Evolutionary conservation across 805 yeast genomes (phyloP).

Genomic region (Schizosaccharomyces japonicus): DNA sequence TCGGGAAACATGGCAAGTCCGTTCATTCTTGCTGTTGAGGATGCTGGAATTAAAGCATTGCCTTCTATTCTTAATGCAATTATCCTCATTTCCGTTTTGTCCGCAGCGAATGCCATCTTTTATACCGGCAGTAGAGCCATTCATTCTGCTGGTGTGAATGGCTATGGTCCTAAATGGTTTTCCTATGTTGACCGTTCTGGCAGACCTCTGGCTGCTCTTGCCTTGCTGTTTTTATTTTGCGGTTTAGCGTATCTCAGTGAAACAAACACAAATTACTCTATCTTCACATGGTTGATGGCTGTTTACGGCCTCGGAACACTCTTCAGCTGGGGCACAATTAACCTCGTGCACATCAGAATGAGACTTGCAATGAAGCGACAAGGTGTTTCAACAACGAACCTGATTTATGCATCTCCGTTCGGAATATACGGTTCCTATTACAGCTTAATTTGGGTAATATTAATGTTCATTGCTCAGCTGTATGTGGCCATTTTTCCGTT

Average conservation of each 20-base stretch:
- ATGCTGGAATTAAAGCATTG: constrained; percentile 39
- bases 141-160: constrained; percentile 38
- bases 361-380: constrained; percentile 36
- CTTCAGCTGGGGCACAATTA: constrained; percentile 58
- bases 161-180: constrained; percentile 50
- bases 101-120: constrained; percentile 65
- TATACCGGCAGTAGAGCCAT: constrained; percentile 36
- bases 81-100: constrained; percentile 48
- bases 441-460: constrained; percentile 8
- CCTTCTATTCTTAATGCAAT: constrained; percentile 64
- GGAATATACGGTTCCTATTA: constrained; percentile 40
- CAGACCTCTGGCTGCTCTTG: constrained; percentile 40
- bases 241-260: constrained; percentile 17
- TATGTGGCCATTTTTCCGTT: constrained; percentile 46
- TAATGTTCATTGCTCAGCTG: constrained; percentile 39
- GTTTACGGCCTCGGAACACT: constrained; percentile 55
- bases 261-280: constrained; percentile 12
- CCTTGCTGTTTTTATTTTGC: constrained; percentile 19
- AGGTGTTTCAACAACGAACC: constrained; percentile 43
- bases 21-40: constrained; percentile 47
- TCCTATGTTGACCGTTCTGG: constrained; percentile 39
- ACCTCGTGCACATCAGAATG: constrained; percentile 44
- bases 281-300: constrained; percentile 58
- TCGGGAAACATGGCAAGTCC: constrained; percentile 39
- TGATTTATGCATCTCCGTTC: constrained; percentile 38